phyloP scores from a whole-genome alignment of 192 early-diverging fungal genomes.

The Polychytrium aggregatum region DNA sequence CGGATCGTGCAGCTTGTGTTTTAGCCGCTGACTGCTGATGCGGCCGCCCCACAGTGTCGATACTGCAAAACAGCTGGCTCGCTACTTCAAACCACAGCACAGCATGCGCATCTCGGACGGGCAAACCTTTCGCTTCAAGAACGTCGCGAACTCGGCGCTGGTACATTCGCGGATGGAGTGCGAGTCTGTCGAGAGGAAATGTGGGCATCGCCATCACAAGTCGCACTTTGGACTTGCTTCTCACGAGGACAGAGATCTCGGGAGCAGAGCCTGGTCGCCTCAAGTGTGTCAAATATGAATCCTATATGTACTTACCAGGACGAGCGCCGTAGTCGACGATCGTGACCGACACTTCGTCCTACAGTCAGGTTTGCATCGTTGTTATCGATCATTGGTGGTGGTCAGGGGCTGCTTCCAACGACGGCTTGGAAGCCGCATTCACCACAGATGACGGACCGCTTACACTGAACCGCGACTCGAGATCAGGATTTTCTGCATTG shows the following conservation, averaged over 20 bases:
- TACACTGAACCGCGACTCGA: conserved; percentile 12
- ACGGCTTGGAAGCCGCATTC: too few relatives aligned
- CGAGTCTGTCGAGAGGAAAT: too few relatives aligned
- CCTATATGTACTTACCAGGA: not conserved
- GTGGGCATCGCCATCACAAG: too few relatives aligned
- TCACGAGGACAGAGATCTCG: conserved; percentile 1
- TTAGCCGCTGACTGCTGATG: not conserved
- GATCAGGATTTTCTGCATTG: conserved; percentile 5
- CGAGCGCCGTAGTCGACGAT: conserved; percentile 8
- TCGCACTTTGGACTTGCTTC: not conserved
- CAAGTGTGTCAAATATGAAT: not conserved
- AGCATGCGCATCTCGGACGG: too few relatives aligned
- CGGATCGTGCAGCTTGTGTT: not conserved
- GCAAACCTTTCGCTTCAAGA: not conserved
- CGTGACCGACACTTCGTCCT: conserved; percentile 2
- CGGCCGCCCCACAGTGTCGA: too few relatives aligned
- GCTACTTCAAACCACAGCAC: too few relatives aligned
- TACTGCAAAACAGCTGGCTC: too few relatives aligned
- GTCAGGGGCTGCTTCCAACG: too few relatives aligned
- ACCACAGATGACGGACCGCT: not conserved
- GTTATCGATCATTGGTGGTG: too few relatives aligned
- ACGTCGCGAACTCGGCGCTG: not conserved
- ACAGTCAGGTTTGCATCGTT: too few relatives aligned
- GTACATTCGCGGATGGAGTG: too few relatives aligned
- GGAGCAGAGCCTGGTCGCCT: too few relatives aligned